Base-by-base conservation (phyloP, 1,139 yeast genomes). In the Yamadazyma dendronema region DNA sequence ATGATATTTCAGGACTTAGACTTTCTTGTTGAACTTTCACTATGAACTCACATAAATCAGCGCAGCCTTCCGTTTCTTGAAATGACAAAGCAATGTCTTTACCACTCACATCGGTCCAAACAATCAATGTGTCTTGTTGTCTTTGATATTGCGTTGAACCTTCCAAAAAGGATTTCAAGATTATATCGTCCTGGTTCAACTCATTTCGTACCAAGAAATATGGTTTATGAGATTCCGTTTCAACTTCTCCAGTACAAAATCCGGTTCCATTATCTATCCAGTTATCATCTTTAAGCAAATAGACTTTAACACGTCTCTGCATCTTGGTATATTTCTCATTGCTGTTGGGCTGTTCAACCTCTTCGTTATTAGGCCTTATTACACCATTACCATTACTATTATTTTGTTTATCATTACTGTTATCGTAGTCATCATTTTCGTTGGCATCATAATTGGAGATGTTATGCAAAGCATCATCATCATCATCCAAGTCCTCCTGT, bases 201-300 rank as follows among this genome's bases (percentile, higher is more conserved):
- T 90, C 97, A 56, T 83, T 82, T 39, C 80, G 69, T 16, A 92
- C 97, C 12, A 82, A 57, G 39, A 90, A 74, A 53, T 65, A 82
- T 2, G 96, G 87, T 19, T 61, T 61, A 31, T 59, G 56, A 10
- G 59, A 47, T 3, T 54, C 64, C 3, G 44, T 40, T 28, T 71
- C 72, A 13, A 81, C 56, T 46, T 79, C 81, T 4, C 97, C 97
- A 30, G 76, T 73, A 53, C 96, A 89, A 57, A 77, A 84, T 0
- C 98, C 98, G 0, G 97, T 89, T 12, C 97, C 98, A 38, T 85
- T 79, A 57, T 90, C 97, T 31, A 81, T 69, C 98, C 98, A 92
- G 51, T 79, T 85, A 41, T 84, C 90, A 27, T 84, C 84, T 37
- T 80, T 81, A 37, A 92, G 67, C 24, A 86, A 72, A 56, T 92